Evolutionary conservation across 805 yeast genomes (phyloP), one percentile per base, ranked within the genome.

Genomic region (Starmerella vaccinii): DNA sequence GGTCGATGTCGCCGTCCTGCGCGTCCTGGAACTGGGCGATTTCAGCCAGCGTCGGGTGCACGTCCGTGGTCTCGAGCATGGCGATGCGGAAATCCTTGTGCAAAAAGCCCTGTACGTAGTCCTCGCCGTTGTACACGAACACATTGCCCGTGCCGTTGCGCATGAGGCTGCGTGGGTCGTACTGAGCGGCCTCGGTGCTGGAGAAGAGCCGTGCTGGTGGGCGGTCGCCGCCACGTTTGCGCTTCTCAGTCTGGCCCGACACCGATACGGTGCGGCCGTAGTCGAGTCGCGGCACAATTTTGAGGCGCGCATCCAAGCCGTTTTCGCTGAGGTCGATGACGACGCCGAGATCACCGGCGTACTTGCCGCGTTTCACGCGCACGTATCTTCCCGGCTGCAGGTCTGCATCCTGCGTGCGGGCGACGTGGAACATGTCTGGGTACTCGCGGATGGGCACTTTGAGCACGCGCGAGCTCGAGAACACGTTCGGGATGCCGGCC

Each of bases 251-350:
- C 55, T 70, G 74, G 41, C 75, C 71, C 12, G 55, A 45, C 21
- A 59, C 49, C 21, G 57, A 59, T 3, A 61, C 57, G 6, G 65
- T 54, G 57, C 81, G 78, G 51, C 95, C 95, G 66, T 92, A 90
- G 65, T 90, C 97, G 53, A 92, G 69, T 61, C 98, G 79, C 33
- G 98, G 98, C 30, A 92, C 94, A 57, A 92, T 72, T 63, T 86
- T 86, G 59, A 95, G 79, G 61, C 94, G 77, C n/a, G 87, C 97
- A 65, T 90, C 97, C 59, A 92, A 75, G 48, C 96, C 97, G 63
- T 86, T 90, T 62, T 92, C 97, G 53, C 94, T 84, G 56, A 92
- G 75, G 63, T 89, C 88, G 60, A 88, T 95, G 46, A 92, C 95
- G 44, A 87, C 77, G 21, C 96, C 98, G 57, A 92, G 73, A 66